Evolutionary conservation across 345 rosid genomes (phyloP), one percentile per base, ranked within the genome.

Genomic region (Brassica cretica): DNA sequence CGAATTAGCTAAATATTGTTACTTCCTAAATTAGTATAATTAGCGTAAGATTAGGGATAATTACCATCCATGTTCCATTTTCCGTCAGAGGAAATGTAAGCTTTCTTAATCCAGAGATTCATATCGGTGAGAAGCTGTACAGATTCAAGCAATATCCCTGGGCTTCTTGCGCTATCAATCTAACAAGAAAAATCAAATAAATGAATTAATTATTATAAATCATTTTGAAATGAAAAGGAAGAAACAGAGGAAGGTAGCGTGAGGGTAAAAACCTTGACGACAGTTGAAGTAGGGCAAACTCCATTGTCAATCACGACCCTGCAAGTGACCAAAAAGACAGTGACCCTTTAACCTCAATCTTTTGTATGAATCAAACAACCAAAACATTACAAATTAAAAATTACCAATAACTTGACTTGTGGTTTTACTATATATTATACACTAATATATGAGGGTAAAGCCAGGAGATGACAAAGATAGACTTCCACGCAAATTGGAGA

Each of bases 281-380:
- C 85, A 24, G 99, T 95, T 75, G 96, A 83, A 3, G 82, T 87
- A 68, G 97, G 86, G 85, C 97, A 93, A 76, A 84, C 94, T 77
- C 86, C 96, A 89, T 93, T 91, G 86, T 95, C 99, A 75, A 95
- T 95, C 72, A 89, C 97, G 72, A 93, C 98, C 87, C 98, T 95
- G 92, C 49, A 85, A 80, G 76, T 81, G 71, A 80, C 76, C 74
- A 66, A 61, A 80, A 71, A 81, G 73, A 76, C 80, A 81, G 65
- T 71, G 80, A 76, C 76, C 69, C 37, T 80, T 71, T 58, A 80
- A 60, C 66, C 41, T 75, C 76, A 71, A 64, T 75, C 29, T 41
- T 70, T 72, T 80, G 46, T 64, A 32, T 55, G 58, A 80, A 71
- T 44, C 77, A 59, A 76, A 71, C 74, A 61, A 32, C 32, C 33